Conservation (phyloP, 345 rosid genomes). For the Aethionema arabicum region DNA sequence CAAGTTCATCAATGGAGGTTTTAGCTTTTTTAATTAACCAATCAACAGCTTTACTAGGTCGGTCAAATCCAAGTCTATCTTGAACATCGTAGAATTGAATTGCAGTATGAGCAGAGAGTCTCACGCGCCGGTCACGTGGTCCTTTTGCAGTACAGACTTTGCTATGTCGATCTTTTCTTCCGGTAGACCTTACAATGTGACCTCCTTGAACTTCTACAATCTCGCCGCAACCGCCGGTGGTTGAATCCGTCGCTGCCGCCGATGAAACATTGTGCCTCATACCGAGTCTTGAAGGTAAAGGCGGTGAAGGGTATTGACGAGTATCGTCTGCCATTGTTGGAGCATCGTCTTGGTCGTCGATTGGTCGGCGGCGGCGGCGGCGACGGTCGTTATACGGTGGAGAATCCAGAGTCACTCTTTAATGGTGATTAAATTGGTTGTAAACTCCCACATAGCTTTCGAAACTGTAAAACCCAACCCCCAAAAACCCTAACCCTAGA, state of each 20-base stretch:
- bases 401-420: conserved; percentile 39
- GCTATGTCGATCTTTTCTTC: conserved; percentile 92
- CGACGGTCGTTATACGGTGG: conserved; percentile 29
- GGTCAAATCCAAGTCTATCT: conserved; percentile 92
- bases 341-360: conserved; percentile 43
- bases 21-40: conserved; percentile 96
- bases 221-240: conserved; percentile 52
- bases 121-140: conserved; percentile 90
- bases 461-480: neutral
- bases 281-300: conserved; percentile 48
- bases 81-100: conserved; percentile 96
- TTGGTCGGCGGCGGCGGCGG: conserved; percentile 38
- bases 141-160: conserved; percentile 96
- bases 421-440: conserved; percentile 16
- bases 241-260: conserved; percentile 38
- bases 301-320: conserved; percentile 53
- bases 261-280: conserved; percentile 35
- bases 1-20: conserved; percentile 83
- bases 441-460: conserved; percentile 35
- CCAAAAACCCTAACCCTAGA: conserved; percentile 39
- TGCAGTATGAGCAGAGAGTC: conserved; percentile 91
- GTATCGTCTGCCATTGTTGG: conserved; percentile 38
- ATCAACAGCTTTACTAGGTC: conserved; percentile 97
- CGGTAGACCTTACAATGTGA: conserved; percentile 94
- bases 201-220: conserved; percentile 98